Base-by-base conservation (phyloP, 1,139 yeast genomes). In the Debaryomyces robertsiae region DNA sequence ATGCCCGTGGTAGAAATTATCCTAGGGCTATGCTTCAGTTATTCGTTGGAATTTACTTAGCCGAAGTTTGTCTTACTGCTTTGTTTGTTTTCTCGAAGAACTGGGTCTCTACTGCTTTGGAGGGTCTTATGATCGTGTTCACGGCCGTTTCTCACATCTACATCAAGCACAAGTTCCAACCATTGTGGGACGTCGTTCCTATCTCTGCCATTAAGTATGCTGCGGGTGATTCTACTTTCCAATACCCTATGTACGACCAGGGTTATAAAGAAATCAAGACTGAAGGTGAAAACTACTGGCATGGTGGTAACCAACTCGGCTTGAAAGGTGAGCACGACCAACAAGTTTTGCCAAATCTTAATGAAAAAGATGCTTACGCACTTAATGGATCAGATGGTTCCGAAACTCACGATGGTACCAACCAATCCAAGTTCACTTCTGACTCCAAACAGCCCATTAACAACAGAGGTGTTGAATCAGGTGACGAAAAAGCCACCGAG, bases 21-120 rank as follows among this genome's bases (percentile, higher is more conserved):
- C 83, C 85, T 38, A 69, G 77, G 44, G 84, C 87, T 1, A 59
- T 84, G 46, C 79, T 82, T 61, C 88, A 83, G 58, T 67, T 82
- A 18, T 79, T 82, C 57, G 79, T 75, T 40, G 89, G 83, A 19
- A 50, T 84, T 35, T 84, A 84, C 58, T 61, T 84, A 42, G 84
- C 85, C 38, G 84, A 84, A 58, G 68, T 81, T 24, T 81, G 85
- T 61, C 65, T 83, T 41, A 57, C 80, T 39, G 90, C 89, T 32
- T 61, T 84, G 53, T 84, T 84, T 58, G 83, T 81, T 27, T 83
- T 84, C 70, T 73, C 79, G 34, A 81, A 82, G 63, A 72, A 82
- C 43, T 84, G 90, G 90, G 88, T 84, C 19, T 81, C 85, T 48
- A 76, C 82, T 48, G 86, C 76, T 1, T 66, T 84, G 45, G 88